Base-by-base conservation (phyloP, 1,284 basidiomycete species). In the Ceratobasidium sp. region DNA sequence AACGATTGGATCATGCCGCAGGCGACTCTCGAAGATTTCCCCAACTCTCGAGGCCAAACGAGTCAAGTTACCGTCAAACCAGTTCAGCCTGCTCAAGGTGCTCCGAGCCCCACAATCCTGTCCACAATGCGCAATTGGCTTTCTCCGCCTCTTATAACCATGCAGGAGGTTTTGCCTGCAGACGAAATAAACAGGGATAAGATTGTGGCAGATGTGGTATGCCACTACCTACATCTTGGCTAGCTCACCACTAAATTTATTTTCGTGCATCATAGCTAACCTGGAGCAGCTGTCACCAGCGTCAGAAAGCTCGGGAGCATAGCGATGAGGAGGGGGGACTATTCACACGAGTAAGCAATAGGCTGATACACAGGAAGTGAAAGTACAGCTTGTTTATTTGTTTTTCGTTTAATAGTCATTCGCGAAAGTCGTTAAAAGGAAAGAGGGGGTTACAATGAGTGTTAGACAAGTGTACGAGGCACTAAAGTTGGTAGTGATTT, bases 271-370 rank as follows among this genome's bases (percentile, higher is more conserved):
- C 35, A 23, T 33, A 64, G 61, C 61, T 64, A 5, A 35, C 42
- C 17, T 64, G 61, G 61, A 64, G 61, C 42, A 37, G 33, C n/a
- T 64, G 61, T 35, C 61, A 64, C n/a, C 61, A 64, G n/a, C 15
- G 42, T 3, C 61, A 64, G 20, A 17, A 13, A 17, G 61, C 61
- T 37, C 5, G 35, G 5, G 53, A 54, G 5, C 28, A 54, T 26
- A 31, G 26, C 28, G 53, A 54, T 5, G 26, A 61, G 17, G 33
- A 37, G 15, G 37, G 58, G 11, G 31, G 58, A 20, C 3, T 61
- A 15, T 61, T 61, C 33, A 61, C 58, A 37, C 31, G 33, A 35
- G 58, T 61, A 39, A 37, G 58, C 10, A 37, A 17, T 35, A 20
- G n/a, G n/a, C n/a, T n/a, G n/a, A n/a, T n/a, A n/a, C n/a, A n/a